Evolutionary conservation across 192 early-diverging fungal species (phyloP).

Genomic region (Piromyces sp.): DNA sequence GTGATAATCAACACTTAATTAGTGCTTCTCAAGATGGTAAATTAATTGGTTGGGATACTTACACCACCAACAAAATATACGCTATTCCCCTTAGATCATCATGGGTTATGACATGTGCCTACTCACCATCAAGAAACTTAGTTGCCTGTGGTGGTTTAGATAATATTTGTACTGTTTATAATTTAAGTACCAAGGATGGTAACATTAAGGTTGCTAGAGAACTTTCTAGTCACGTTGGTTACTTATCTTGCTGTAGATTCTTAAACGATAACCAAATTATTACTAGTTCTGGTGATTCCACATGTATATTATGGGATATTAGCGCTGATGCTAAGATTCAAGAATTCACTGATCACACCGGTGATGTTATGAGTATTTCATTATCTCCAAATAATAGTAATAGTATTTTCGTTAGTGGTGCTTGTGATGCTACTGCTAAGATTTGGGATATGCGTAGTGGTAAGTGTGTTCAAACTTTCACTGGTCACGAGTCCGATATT

Average conservation of each 20-base stretch:
- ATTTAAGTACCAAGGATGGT: constrained; percentile 52
- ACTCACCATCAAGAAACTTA: constrained; percentile 92
- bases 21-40: constrained; percentile 99
- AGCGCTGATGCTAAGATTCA: constrained; percentile 91
- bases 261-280: constrained; percentile 91
- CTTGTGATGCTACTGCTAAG: constrained; percentile 95
- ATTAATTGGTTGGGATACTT: constrained; percentile 98
- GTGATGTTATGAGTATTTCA: constrained; percentile 94
- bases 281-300: constrained; percentile 92
- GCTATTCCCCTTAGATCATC: constrained; percentile 95
- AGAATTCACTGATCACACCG: constrained; percentile 95
- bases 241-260: constrained; percentile 94
- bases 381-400: constrained; percentile 83
- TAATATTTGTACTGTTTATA: constrained; percentile 99
- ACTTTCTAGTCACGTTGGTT: constrained; percentile 89
- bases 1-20: constrained; percentile 90
- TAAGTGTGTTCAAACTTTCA: constrained; percentile 94
- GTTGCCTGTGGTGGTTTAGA: constrained; percentile 99
- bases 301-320: constrained; percentile 99
- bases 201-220: constrained; percentile 70
- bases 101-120: constrained; percentile 99
- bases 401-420: constrained; percentile 92
- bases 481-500: constrained; percentile 95
- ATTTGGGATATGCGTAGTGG: constrained; percentile 96
- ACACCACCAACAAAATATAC: constrained; percentile 96